These are phyloP conservation scores for Cudoniella acicularis DNA, from an alignment of 495 filamentous ascomycete genomes.

Conservation along the genomic window DNA sequence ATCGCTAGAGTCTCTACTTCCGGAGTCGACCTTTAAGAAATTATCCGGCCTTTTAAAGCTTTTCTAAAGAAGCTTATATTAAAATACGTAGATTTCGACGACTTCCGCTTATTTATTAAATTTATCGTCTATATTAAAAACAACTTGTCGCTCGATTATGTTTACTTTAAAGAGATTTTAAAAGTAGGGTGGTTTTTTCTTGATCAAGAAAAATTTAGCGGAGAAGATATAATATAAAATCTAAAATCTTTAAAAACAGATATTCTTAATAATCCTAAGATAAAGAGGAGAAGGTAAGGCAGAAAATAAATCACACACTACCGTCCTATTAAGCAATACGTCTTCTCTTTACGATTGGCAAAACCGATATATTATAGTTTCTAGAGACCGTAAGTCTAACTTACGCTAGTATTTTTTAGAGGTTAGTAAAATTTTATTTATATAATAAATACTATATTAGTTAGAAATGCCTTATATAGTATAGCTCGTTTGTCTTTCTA, in stretches of 20 bases:
- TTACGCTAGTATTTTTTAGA: no score
- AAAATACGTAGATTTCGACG: neutral
- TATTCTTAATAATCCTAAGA: neutral
- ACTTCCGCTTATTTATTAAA: neutral
- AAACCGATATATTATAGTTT: no score
- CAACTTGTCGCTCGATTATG: neutral
- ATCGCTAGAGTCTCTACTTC: neutral
- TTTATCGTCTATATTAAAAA: neutral
- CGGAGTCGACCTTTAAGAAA: neutral
- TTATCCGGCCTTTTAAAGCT: neutral
- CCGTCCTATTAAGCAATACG: no score
- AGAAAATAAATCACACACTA: neutral
- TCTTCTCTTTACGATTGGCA: no score
- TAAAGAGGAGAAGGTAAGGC: neutral
- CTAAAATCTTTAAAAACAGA: neutral
- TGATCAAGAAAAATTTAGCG: neutral
- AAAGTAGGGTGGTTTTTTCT: neutral
- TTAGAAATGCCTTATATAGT: no score
- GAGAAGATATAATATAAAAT: neutral
- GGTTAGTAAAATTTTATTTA: no score
- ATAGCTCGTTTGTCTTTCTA: no score
- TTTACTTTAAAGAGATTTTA: neutral
- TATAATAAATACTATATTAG: no score
- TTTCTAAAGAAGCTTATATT: neutral
- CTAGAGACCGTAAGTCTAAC: no score